Evolutionary conservation across 1,139 yeast species (phyloP).

Genomic region (Candida sanyaensis): DNA sequence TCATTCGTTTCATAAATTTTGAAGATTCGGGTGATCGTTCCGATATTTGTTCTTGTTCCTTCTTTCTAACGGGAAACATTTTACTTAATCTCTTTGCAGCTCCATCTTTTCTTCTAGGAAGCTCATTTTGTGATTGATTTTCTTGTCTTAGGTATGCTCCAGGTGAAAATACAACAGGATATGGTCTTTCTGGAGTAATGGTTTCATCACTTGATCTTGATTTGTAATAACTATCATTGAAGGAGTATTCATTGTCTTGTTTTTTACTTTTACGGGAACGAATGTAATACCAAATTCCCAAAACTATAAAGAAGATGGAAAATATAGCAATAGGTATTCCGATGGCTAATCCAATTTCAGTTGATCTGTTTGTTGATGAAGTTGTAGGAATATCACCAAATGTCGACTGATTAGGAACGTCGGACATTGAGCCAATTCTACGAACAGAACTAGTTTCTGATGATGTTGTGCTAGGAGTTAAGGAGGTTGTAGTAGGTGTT

Average conservation of each 20-base stretch:
- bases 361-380: constrained; percentile 12
- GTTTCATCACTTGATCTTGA: constrained; percentile 9
- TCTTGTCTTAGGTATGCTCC: constrained; percentile 9
- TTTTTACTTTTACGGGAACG: constrained; percentile 20
- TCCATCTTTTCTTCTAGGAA: neutral
- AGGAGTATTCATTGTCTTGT: constrained; percentile 7
- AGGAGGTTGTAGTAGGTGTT: neutral
- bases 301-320: constrained; percentile 24
- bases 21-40: neutral
- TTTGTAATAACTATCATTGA: constrained; percentile 8
- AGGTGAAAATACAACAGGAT: constrained; percentile 14
- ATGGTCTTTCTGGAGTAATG: constrained; percentile 11
- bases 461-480: constrained; percentile 3
- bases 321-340: constrained; percentile 46
- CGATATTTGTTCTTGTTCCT: neutral
- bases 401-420: constrained; percentile 4
- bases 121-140: neutral
- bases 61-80: constrained; percentile 3
- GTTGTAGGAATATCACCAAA: constrained; percentile 5
- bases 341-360: constrained; percentile 40
- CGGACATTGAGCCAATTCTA: constrained; percentile 6
- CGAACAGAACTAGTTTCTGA: constrained; percentile 4
- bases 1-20: constrained; percentile 10
- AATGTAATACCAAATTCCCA: constrained; percentile 23
- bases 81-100: constrained; percentile 2